These are phyloP conservation scores for Syncephalastrum sp. DNA, from an alignment of 371 early-diverging fungal genomes.

Conservation along the genomic window DNA sequence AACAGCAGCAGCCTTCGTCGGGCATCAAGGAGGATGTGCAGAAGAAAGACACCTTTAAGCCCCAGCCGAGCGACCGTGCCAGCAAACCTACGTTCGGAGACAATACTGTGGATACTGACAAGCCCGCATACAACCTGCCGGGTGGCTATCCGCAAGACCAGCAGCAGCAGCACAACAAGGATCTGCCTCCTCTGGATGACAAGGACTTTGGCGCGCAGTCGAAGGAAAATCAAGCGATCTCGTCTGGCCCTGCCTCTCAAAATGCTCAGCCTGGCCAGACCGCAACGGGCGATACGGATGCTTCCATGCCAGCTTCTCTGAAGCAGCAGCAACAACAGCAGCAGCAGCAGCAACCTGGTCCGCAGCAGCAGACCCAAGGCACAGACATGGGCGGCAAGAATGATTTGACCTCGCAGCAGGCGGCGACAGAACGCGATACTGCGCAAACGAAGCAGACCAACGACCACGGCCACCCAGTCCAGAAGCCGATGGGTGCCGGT, in stretches of 20 bases:
- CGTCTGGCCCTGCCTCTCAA: neutral
- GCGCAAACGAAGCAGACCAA: neutral
- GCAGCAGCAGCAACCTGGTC: conserved; percentile 4
- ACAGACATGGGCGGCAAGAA: neutral
- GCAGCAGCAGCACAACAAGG: too few species aligned
- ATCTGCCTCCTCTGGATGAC: neutral
- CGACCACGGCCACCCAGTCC: neutral
- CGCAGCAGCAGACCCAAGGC: conserved; percentile 1
- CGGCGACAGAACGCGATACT: neutral
- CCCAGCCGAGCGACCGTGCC: neutral
- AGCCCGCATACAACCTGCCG: too few species aligned
- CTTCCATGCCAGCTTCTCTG: neutral
- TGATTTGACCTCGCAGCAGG: neutral
- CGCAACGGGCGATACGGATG: neutral
- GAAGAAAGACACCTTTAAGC: conserved; percentile 1
- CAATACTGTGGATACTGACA: too few species aligned
- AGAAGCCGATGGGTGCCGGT: neutral
- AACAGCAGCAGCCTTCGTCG: neutral
- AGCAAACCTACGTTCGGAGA: neutral
- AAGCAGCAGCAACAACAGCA: neutral
- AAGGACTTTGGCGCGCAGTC: neutral
- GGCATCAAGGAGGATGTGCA: neutral
- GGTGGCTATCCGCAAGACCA: too few species aligned
- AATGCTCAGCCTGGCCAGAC: neutral
- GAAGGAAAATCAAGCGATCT: neutral